Evolutionary conservation across 805 yeast species (phyloP).

Genomic region (Hermanozyma aechmeae): DNA sequence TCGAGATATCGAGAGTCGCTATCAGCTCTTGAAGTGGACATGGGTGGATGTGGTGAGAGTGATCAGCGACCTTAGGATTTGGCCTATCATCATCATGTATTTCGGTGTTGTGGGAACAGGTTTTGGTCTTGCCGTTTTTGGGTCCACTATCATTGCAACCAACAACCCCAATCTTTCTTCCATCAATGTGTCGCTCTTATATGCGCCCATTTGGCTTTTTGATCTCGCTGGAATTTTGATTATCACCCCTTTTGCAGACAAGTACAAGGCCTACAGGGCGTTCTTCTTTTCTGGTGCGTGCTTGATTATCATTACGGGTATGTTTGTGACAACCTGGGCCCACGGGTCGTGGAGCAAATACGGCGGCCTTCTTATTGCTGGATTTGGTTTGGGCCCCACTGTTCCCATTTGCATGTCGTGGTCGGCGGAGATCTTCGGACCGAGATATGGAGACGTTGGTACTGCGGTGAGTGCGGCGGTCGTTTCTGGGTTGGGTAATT

Average conservation of each 20-base stretch:
- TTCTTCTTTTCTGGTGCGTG: constrained; percentile 55
- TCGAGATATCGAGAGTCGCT: constrained; percentile 48
- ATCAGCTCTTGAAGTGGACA: constrained; percentile 43
- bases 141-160: constrained; percentile 62
- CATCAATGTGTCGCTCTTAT: constrained; percentile 62
- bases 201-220: constrained; percentile 88
- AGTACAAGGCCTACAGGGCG: constrained; percentile 48
- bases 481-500: constrained; percentile 78
- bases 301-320: constrained; percentile 61
- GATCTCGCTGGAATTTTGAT: constrained; percentile 68
- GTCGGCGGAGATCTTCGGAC: constrained; percentile 66
- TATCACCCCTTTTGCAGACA: constrained; percentile 76
- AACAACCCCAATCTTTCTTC: constrained; percentile 56
- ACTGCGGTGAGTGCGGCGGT: constrained; percentile 75
- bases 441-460: constrained; percentile 74
- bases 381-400: constrained; percentile 85
- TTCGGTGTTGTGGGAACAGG: constrained; percentile 94
- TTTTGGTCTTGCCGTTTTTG: constrained; percentile 76
- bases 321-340: constrained; percentile 71
- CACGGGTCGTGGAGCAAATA: constrained; percentile 65
- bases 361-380: constrained; percentile 74
- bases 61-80: constrained; percentile 53
- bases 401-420: constrained; percentile 84
- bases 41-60: constrained; percentile 48
- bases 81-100: constrained; percentile 82